These are phyloP conservation scores for Pachysandra terminalis DNA, from an alignment of 164 flowering plant species.

Conservation along the genomic window DNA sequence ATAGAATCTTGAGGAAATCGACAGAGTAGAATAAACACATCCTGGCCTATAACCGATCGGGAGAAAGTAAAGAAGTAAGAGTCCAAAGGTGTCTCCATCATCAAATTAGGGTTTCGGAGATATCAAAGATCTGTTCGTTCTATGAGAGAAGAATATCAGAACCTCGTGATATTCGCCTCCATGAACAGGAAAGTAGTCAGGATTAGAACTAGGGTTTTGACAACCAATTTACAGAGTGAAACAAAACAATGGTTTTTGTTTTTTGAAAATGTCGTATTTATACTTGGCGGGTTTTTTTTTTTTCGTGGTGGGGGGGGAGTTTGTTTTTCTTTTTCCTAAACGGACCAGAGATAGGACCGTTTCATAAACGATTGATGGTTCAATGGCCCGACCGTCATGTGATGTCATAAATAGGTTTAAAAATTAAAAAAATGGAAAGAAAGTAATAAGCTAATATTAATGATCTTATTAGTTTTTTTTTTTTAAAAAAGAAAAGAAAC, in stretches of 20 bases:
- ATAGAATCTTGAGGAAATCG: background rate
- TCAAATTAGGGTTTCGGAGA: constrained; percentile 8
- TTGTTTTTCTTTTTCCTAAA: no score
- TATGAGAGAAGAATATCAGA: background rate
- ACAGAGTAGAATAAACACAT: background rate
- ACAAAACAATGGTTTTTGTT: no score
- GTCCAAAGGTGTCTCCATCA: constrained; percentile 14
- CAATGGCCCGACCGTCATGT: no score
- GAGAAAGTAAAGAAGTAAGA: background rate
- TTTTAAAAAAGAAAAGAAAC: constrained; percentile 45
- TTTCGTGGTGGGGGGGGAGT: no score
- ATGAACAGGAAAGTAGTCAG: background rate
- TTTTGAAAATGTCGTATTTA: no score
- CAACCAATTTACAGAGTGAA: background rate
- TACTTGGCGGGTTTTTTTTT: no score
- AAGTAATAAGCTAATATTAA: constrained; percentile 48
- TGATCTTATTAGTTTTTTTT: constrained; percentile 43
- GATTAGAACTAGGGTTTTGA: background rate
- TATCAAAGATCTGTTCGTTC: constrained; percentile 1
- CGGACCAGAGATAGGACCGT: no score
- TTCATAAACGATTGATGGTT: no score
- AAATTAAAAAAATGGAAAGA: constrained; percentile 22
- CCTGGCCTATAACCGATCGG: background rate
- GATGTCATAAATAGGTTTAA: background rate
- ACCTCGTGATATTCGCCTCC: background rate